phyloP scores from a whole-genome alignment of 352 stramenopile species.

The Pythium apleroticum region DNA sequence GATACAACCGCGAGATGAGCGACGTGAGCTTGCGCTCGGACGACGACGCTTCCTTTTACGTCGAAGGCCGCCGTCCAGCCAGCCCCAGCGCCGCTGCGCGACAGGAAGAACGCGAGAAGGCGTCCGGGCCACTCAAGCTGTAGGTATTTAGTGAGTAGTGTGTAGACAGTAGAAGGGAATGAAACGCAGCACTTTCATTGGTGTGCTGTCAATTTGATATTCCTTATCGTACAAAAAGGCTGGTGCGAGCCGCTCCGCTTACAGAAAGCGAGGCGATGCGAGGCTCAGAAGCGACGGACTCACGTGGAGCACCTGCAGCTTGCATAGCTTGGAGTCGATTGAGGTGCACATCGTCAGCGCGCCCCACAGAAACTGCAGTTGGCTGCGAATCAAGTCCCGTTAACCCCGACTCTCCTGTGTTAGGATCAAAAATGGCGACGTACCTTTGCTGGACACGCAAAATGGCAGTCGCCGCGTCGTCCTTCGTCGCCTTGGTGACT shows the following conservation, averaged over 20 bases:
- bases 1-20: conserved; percentile 23
- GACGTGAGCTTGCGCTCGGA: conserved; percentile 56
- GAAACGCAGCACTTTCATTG: neutral
- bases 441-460: conserved; percentile 62
- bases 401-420: neutral
- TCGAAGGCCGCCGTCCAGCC: conserved; percentile 32
- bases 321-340: conserved; percentile 63
- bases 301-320: conserved; percentile 62
- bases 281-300: conserved; percentile 66
- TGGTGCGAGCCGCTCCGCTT: neutral
- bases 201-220: no score
- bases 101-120: conserved; percentile 21
- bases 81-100: conserved; percentile 11
- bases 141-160: conserved; percentile 13
- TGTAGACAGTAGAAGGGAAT: neutral
- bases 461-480: conserved; percentile 54
- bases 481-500: conserved; percentile 36
- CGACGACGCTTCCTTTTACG: conserved; percentile 59
- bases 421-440: neutral
- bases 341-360: conserved; percentile 75
- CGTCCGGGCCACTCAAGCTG: conserved; percentile 22
- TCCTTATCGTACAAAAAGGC: neutral
- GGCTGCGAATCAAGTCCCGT: conserved; percentile 20
- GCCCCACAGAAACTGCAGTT: conserved; percentile 57
- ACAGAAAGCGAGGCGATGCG: conserved; percentile 59